A percentile compares a stretch with the other conserved stretches of the same genome.
Conservation (phyloP, 371 early-diverging fungal genomes). For the Apophysomyces variabilis region DNA sequence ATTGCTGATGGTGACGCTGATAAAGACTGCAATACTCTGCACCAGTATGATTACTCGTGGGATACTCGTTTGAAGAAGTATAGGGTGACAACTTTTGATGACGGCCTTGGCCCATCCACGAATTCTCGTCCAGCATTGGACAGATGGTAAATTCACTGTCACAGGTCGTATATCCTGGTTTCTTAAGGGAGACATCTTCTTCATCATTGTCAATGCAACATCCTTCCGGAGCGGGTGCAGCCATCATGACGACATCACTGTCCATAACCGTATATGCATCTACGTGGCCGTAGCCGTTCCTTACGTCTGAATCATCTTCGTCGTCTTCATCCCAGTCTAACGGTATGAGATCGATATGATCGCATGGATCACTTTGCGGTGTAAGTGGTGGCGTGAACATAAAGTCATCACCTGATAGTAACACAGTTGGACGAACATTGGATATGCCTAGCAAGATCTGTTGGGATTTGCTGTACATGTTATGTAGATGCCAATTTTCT, state of each 20-base stretch:
- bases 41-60: neutral
- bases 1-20: neutral
- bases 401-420: conserved; percentile 50
- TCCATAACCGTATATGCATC: conserved; percentile 10
- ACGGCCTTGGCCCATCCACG: conserved; percentile 18
- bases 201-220: neutral
- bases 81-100: neutral
- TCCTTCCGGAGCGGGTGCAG: conserved; percentile 21
- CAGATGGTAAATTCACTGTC: neutral
- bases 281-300: neutral
- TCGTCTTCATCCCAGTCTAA: conserved; percentile 21
- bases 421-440: conserved; percentile 39
- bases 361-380: conserved; percentile 19
- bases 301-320: conserved; percentile 14
- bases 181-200: neutral
- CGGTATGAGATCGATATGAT: conserved; percentile 12
- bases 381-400: conserved; percentile 52
- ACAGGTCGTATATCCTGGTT: neutral
- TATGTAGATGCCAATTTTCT: conserved; percentile 50
- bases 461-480: conserved; percentile 56
- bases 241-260: conserved; percentile 26
- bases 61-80: neutral
- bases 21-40: neutral
- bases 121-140: conserved; percentile 19
- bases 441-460: conserved; percentile 46